These are phyloP conservation scores for Rhododendron henanense DNA, from an alignment of 148 eudicot genomes.

Conservation along the genomic window DNA sequence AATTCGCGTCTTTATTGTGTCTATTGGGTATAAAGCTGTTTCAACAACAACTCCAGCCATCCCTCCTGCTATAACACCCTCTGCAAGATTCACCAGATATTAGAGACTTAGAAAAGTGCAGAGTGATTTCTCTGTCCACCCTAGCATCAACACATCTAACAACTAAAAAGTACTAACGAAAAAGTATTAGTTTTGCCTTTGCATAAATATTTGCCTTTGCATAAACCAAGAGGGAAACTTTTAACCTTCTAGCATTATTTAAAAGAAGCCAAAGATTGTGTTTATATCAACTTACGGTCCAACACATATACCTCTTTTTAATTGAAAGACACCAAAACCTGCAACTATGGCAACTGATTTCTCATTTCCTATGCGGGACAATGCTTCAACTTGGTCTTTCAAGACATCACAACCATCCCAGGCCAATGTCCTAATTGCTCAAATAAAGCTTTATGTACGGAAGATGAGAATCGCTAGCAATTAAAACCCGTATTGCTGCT, in stretches of 20 bases:
- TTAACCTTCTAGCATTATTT: not conserved
- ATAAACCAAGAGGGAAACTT: constrained; percentile 1
- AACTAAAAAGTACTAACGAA: not conserved
- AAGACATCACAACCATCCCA: not conserved
- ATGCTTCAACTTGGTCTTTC: constrained; percentile 4
- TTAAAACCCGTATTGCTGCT: constrained; percentile 2
- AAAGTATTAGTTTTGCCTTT: not conserved
- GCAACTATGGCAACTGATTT: not conserved
- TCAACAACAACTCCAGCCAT: constrained; percentile 94
- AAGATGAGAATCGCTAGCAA: not conserved
- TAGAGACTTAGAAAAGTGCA: not conserved
- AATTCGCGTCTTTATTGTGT: constrained; percentile 89
- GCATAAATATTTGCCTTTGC: not conserved
- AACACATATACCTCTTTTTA: not conserved
- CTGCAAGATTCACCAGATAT: constrained; percentile 37
- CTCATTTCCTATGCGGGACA: not conserved
- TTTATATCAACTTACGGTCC: not conserved
- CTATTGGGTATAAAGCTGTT: constrained; percentile 89
- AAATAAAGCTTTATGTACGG: not conserved
- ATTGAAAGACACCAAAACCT: not conserved
- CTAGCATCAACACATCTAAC: not conserved
- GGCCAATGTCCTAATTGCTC: not conserved
- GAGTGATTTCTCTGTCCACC: not conserved
- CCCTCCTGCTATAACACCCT: constrained; percentile 93
- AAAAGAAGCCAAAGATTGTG: not conserved